phyloP scores from a whole-genome alignment of 345 rosid species.

The Populus ilicifolia region DNA sequence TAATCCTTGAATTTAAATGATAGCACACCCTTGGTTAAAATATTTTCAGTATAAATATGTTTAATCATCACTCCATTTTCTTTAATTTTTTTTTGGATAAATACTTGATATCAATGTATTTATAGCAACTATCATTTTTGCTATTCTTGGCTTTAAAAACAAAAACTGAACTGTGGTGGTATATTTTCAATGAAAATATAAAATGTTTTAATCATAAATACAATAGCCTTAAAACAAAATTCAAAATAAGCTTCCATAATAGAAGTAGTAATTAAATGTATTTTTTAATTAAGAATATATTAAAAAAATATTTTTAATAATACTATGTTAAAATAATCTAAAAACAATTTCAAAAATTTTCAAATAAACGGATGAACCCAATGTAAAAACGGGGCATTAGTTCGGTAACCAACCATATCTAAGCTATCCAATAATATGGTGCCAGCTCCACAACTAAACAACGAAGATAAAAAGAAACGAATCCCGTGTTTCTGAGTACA shows the following conservation, averaged over 20 bases:
- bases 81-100: not conserved
- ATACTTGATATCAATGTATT: not conserved
- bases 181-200: not conserved
- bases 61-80: not conserved
- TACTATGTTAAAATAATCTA: too few relatives aligned
- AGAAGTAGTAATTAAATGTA: rapidly evolving
- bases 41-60: not conserved
- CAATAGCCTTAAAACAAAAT: not conserved
- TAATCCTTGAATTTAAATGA: too few relatives aligned
- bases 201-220: not conserved
- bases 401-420: too few relatives aligned
- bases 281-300: too few relatives aligned
- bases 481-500: too few relatives aligned
- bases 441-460: too few relatives aligned
- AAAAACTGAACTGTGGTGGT: rapidly evolving
- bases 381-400: too few relatives aligned
- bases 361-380: too few relatives aligned
- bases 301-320: too few relatives aligned
- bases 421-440: too few relatives aligned
- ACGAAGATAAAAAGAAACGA: too few relatives aligned
- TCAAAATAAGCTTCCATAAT: rapidly evolving
- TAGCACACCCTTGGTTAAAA: not conserved
- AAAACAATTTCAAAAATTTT: too few relatives aligned
- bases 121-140: not conserved
- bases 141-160: not conserved